These are phyloP conservation scores for Dissophora ornata DNA, from an alignment of 192 early-diverging fungal species.

Conservation along the genomic window DNA sequence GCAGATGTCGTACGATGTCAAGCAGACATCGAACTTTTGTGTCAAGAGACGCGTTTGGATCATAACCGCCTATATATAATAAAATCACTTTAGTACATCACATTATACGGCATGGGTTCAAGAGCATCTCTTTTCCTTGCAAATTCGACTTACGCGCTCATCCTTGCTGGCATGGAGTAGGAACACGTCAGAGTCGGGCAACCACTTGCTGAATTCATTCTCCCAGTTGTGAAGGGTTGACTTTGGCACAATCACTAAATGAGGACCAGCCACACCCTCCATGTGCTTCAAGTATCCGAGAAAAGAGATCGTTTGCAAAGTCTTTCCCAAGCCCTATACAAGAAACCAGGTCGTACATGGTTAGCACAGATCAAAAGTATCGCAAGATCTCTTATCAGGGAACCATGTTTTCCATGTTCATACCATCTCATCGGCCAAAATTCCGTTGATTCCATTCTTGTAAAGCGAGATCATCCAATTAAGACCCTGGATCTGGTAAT, in stretches of 20 bases:
- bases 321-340: constrained; percentile 96
- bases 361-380: too few relatives aligned
- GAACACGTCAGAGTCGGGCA: constrained; percentile 88
- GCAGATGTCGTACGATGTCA: constrained; percentile 98
- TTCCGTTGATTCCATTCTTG: constrained; percentile 98
- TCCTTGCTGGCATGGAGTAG: constrained; percentile 93
- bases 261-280: constrained; percentile 81
- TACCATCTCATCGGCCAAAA: constrained; percentile 98
- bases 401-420: too few relatives aligned
- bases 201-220: constrained; percentile 92
- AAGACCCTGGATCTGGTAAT: constrained; percentile 97
- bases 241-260: constrained; percentile 96
- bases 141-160: constrained; percentile 74
- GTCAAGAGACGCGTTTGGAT: constrained; percentile 66
- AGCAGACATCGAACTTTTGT: constrained; percentile 87
- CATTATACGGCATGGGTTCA: too few relatives aligned
- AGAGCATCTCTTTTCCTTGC: too few relatives aligned
- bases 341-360: too few relatives aligned
- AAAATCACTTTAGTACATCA: too few relatives aligned
- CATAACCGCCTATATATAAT: constrained; percentile 57
- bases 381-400: neutral
- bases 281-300: constrained; percentile 93
- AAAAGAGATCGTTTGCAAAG: constrained; percentile 96
- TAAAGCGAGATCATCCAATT: constrained; percentile 98
- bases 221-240: constrained; percentile 98